phyloP scores from a whole-genome alignment of 257 asterid species.

The Fraxinus excelsior region DNA sequence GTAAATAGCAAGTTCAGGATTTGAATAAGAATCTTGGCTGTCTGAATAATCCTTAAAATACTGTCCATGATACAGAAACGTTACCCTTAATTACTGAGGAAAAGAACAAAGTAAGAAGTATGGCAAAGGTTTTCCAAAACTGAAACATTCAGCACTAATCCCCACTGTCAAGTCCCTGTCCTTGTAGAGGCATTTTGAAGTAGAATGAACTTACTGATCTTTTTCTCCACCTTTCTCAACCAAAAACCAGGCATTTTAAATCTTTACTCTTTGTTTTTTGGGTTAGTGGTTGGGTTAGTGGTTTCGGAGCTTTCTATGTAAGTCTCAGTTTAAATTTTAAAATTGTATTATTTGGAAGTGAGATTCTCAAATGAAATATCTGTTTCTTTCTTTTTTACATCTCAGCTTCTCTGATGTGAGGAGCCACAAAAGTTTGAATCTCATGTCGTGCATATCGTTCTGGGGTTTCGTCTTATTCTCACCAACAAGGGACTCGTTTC shows the following conservation, averaged over 20 bases:
- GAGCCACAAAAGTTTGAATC: slow-evolving; percentile 12
- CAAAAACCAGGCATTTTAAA: slow-evolving; percentile 7
- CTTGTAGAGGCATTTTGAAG: background rate
- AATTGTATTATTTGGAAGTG: background rate
- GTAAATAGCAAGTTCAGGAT: background rate
- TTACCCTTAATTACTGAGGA: background rate
- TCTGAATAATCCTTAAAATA: background rate
- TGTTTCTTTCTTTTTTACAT: background rate
- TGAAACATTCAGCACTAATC: background rate
- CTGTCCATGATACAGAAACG: background rate
- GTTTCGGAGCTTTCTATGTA: slow-evolving; percentile 3
- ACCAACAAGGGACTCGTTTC: slow-evolving; percentile 27
- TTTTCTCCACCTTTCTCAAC: slow-evolving; percentile 36
- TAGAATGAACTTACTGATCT: background rate
- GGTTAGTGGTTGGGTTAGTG: background rate
- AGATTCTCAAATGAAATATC: slow-evolving; percentile 19
- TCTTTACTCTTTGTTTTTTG: too few species aligned
- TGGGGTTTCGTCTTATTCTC: slow-evolving; percentile 26
- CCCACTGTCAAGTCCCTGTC: slow-evolving; percentile 37
- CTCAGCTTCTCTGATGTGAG: background rate
- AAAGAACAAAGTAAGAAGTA: background rate
- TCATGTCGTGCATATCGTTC: slow-evolving; percentile 11
- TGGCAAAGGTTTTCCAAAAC: background rate
- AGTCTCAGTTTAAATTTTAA: background rate
- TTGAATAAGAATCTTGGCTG: slow-evolving; percentile 30